Base-by-base conservation (phyloP, 2,329 filamentous ascomycete species). In the Aspergillus tamarii region DNA sequence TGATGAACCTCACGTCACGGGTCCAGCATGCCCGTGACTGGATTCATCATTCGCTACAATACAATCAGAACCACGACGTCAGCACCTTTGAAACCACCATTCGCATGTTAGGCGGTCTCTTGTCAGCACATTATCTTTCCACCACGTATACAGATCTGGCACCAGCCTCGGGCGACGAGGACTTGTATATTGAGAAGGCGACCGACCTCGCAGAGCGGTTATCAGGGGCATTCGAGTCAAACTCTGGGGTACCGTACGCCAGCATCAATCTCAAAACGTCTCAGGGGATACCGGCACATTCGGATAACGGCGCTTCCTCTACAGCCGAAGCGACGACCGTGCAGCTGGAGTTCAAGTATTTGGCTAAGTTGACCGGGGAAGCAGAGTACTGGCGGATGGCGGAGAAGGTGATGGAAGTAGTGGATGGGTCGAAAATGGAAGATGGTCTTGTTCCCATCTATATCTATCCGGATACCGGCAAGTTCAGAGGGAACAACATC, bases 81-180 rank as follows among this genome's bases (percentile, higher is more conserved):
- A 98, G 93, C 77, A 97, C 93, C 0, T 99, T 98, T 72, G 95
- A 99, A 81, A 98, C 94, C 9, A 98, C 94, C 0, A 98, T 98
- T 72, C 91, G 95, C 59, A 98, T 98, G 94, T 84, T 99, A 57
- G 95, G 95, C 19, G 95, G 95, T 12, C 83, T 99, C 48, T 84
- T 99, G 39, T 94, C 94, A 1, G 95, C 95, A 11, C 93, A 99
- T 77, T 98, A 98, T 78, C 84, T 99, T n/a, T 94, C 93, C 26
- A 95, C 88, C 28, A 86, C 87, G 60, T 94, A 90, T 69, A 93
- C 93, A 0, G 80, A 90, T n/a, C 84, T 97, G 69, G 93, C 93
- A 14, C 89, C 92, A 0, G 83, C 93, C 62, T 73, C 81, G 7
- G 89, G 92, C 23, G 89, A 93, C 66, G 90, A 97, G 77, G 94